phyloP scores from a whole-genome alignment of 352 stramenopile genomes.

The Phytophthora fragariaefolia region DNA sequence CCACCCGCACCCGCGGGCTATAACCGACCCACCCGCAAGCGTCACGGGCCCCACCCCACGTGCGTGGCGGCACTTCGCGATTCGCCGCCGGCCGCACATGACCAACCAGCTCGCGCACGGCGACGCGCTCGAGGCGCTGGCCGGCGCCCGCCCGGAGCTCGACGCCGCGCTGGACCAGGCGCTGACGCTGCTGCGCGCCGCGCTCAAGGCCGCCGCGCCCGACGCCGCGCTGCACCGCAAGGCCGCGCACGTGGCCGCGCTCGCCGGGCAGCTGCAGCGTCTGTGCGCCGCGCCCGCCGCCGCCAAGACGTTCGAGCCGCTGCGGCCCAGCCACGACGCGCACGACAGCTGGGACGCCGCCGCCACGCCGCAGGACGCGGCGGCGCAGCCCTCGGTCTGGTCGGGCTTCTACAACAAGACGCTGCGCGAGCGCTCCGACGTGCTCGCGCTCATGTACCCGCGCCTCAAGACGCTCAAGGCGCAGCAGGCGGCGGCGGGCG shows the following conservation, averaged over 20 bases:
- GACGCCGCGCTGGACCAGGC: constrained; percentile 42
- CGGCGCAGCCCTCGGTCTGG: constrained; percentile 79
- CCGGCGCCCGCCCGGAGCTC: constrained; percentile 13
- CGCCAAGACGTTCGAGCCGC: constrained; percentile 55
- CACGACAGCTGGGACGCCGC: constrained; percentile 41
- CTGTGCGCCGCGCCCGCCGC: constrained; percentile 3
- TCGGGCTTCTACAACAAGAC: constrained; percentile 92
- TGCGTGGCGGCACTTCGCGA: constrained; percentile 4
- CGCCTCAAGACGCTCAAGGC: constrained; percentile 57
- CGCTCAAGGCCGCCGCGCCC: constrained; percentile 35
- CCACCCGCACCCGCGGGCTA: too few species aligned
- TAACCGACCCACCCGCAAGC: too few species aligned
- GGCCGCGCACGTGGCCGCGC: constrained; percentile 21
- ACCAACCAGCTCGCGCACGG: constrained; percentile 33
- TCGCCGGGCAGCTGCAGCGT: constrained; percentile 39
- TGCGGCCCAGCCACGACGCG: constrained; percentile 51
- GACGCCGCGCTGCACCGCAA: constrained; percentile 29
- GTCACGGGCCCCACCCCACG: too few species aligned
- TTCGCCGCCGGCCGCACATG: constrained; percentile 33
- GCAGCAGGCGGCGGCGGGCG: constrained; percentile 17
- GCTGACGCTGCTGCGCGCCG: constrained; percentile 32
- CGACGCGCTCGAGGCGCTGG: constrained; percentile 25
- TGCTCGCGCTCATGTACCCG: constrained; percentile 89
- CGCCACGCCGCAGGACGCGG: constrained; percentile 13
- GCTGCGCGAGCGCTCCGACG: constrained; percentile 78